These are phyloP conservation scores for Leptodontidium sp. DNA, from an alignment of 2,329 filamentous ascomycete genomes.

Conservation along the genomic window DNA sequence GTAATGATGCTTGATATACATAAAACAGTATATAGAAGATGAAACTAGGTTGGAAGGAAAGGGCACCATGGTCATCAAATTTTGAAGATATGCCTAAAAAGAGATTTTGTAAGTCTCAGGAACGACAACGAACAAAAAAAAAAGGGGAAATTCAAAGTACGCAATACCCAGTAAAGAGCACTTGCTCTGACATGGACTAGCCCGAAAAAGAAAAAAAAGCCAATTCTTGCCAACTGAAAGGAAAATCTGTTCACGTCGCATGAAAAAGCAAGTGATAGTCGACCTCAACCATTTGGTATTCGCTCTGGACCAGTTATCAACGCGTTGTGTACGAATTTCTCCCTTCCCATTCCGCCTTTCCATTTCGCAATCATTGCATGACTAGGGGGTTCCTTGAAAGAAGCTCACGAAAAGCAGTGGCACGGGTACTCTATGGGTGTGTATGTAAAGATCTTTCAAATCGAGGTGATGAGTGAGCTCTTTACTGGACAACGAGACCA, in stretches of 20 bases:
- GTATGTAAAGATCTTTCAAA: neutral
- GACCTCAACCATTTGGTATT: constrained; percentile 6
- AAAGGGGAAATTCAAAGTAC: too few species aligned
- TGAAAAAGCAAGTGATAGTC: neutral
- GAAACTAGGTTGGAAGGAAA: neutral
- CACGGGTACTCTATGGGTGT: constrained; percentile 5
- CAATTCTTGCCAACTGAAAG: neutral
- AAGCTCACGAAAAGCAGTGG: neutral
- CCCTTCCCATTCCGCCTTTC: neutral
- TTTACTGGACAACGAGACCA: constrained; percentile 27
- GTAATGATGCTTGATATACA: too few species aligned
- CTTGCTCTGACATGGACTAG: neutral
- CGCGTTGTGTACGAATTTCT: constrained; percentile 3
- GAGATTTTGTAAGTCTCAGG: too few species aligned
- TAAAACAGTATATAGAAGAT: neutral
- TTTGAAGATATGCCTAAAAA: too few species aligned
- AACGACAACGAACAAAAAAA: too few species aligned
- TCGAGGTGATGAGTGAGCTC: neutral
- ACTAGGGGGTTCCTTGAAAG: neutral
- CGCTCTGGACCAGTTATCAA: constrained; percentile 13
- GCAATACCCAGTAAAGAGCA: too few species aligned
- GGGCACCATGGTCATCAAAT: too few species aligned
- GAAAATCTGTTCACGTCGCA: neutral
- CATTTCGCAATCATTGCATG: constrained; percentile 8
- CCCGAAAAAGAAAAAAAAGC: too few species aligned